phyloP scores from a whole-genome alignment of 148 eudicot species.

The Drosera capensis region DNA sequence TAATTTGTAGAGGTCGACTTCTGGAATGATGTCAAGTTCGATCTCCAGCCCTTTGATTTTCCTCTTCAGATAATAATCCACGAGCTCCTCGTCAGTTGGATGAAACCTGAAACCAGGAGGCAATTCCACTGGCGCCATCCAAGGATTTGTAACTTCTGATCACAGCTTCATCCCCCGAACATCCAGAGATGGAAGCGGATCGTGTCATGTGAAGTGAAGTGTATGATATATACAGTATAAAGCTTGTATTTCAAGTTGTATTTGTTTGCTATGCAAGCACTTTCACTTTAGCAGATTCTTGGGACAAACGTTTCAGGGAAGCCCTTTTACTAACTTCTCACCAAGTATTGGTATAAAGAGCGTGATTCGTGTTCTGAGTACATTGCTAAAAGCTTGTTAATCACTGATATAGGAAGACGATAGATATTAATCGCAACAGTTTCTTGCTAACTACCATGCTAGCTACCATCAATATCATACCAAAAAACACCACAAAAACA shows the following conservation, averaged over 20 bases:
- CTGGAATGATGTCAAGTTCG: slow-evolving; percentile 69
- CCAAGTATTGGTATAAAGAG: no score
- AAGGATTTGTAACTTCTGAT: not conserved
- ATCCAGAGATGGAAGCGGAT: not conserved
- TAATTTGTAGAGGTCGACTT: slow-evolving; percentile 75
- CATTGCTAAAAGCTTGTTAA: no score
- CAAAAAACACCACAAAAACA: no score
- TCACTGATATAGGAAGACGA: no score
- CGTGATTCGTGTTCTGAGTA: no score
- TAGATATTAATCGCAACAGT: no score
- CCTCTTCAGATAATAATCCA: slow-evolving; percentile 65
- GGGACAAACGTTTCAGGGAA: slow-evolving; percentile 37
- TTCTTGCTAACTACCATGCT: no score
- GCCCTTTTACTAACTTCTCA: slow-evolving; percentile 19
- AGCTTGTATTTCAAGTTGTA: slow-evolving; percentile 20
- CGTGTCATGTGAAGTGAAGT: not conserved
- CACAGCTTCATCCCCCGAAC: not conserved
- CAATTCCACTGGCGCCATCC: slow-evolving; percentile 51
- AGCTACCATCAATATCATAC: no score
- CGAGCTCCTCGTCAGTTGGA: slow-evolving; percentile 78
- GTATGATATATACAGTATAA: slow-evolving; percentile 5
- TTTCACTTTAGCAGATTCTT: slow-evolving; percentile 37
- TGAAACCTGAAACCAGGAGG: slow-evolving; percentile 69
- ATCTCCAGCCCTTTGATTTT: slow-evolving; percentile 57
- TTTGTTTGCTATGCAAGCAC: slow-evolving; percentile 18